Evolutionary conservation across 768 basidiomycete species (phyloP), one percentile per base, ranked within the genome.

Genomic region (Cyclocybe aegerita): DNA sequence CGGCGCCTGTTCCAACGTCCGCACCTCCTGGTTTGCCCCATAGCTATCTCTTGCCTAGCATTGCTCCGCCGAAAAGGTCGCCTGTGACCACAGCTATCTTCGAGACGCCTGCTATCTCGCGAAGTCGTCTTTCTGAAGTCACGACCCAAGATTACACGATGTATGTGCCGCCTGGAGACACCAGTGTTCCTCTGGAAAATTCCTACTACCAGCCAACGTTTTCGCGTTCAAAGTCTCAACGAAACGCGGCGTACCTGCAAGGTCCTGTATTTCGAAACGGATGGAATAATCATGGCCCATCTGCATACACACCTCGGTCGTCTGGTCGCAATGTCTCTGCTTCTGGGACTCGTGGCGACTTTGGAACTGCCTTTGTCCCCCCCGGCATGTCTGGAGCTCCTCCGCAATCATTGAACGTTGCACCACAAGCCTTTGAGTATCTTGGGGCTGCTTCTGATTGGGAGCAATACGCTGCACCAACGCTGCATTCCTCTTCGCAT

Each of bases 281-380:
- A 32, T 58, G 55, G 40, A 31, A 55, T 32, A 58, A 55, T 38
- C 49, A 55, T 35, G 59, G 60, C n/a, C 55, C 54, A 48, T 52
- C 46, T 7, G 35, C 46, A 41, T 55, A 49, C 34, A n/a, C 46
- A 17, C 16, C 34, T 1, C 1, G 23, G 23, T 39, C 17, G 36
- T 34, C 9, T 44, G 14, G 33, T 32, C 38, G 30, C 31, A 9
- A 37, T 11, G 14, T 15, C 23, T 12, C 17, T 12, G 14, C 37
- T 30, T 12, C 36, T 42, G 35, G 11, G 14, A 30, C 36, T 42
- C 43, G 9, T 41, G 11, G 29, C 29, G 16, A 33, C 12, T 14
- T 7, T 10, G 17, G 12, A 9, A 30, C 46, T 9, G 29, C 35
- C 16, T 12, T 38, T 23, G 35, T 29, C 33, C 7, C 11, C 9